Percentiles rank a stretch among this genome's conserved stretches.
Conservation (phyloP, 768 basidiomycete species). For the Naganishia vaughanmartiniae region DNA sequence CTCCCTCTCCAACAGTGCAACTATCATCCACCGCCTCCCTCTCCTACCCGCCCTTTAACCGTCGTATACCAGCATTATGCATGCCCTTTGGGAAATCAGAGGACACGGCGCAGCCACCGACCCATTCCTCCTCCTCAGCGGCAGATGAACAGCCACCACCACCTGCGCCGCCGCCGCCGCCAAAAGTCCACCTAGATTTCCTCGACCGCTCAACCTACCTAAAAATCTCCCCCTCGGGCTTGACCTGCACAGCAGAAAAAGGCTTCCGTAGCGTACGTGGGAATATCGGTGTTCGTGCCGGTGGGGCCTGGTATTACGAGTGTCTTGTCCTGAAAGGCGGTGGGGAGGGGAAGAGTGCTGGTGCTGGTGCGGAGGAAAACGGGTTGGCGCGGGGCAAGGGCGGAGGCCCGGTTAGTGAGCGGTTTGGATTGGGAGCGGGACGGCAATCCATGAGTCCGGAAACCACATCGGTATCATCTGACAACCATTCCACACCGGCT, state of each 20-base stretch:
- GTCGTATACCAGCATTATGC: slow-evolving; percentile 37
- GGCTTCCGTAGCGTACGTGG: slow-evolving; percentile 87
- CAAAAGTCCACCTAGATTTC: slow-evolving; percentile 48
- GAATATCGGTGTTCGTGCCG: slow-evolving; percentile 74
- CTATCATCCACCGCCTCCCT: slow-evolving; percentile 35
- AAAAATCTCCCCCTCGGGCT: slow-evolving; percentile 39
- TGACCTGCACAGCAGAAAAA: slow-evolving; percentile 64
- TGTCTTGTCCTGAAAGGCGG: slow-evolving; percentile 63
- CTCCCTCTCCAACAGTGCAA: slow-evolving; percentile 27
- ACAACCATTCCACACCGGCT: too few species aligned
- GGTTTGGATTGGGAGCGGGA: slow-evolving; percentile 52
- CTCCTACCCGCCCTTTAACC: slow-evolving; percentile 43
- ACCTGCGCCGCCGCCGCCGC: too few species aligned
- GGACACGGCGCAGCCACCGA: too few species aligned
- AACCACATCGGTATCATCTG: too few species aligned
- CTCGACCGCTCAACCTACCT: slow-evolving; percentile 48
- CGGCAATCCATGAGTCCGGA: slow-evolving; percentile 38
- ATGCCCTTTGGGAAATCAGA: slow-evolving; percentile 2
- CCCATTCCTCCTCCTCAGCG: neutral
- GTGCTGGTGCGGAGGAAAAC: neutral
- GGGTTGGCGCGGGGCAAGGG: neutral
- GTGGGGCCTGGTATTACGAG: slow-evolving; percentile 94
- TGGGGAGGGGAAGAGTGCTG: slow-evolving; percentile 28
- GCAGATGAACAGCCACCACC: neutral
- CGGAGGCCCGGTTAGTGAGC: neutral